Evolutionary conservation across 2,329 filamentous ascomycete species (phyloP), one percentile per base, ranked within the genome.

Genomic region (Westerdykella sp.): DNA sequence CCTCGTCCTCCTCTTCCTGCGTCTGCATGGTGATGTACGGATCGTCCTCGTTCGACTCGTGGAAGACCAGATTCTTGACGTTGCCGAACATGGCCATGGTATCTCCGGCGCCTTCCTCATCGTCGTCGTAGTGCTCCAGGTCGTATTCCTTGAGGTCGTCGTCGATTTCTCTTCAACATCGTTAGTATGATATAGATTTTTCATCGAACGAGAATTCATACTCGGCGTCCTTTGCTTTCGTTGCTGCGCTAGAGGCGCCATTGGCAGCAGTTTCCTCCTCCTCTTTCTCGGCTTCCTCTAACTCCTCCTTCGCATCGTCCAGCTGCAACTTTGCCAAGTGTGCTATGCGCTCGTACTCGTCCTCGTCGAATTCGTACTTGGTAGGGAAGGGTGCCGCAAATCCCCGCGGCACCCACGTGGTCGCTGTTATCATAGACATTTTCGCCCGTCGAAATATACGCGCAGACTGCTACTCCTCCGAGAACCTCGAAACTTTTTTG

Each of bases 81-180:
- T 96, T 96, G 61, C 90, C 89, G 64, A 98, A 97, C 79, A 96
- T 95, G 57, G 83, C 84, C 77, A 93, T 84, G 42, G 83, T 79
- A 59, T 87, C 83, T 39, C 79, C 81, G 46, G 84, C 80, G 23
- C 81, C 82, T 46, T 87, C 76, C 12, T 82, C 79, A 37, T 93
- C 86, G 54, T 93, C 85, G 58, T 98, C 93, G 67, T 98, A 98
- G 68, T 95, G 83, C 51, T 97, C 91, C 42, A 98, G 78, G 63
- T 98, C 84, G 69, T 96, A 98, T 69, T 98, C 89, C 69, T 91
- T 93, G 39, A 98, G 76, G 64, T 95, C 90, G 54, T 94, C 87
- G 61, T 95, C 88, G 16, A 63, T 59, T 45, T 69, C 68, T 38
- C 65, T 68, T 34, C 15, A 7, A 30, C 3, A 28, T 22, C 12